These are phyloP conservation scores for Dioscorea dumetorum DNA, from an alignment of 106 monocot genomes.

Conservation along the genomic window DNA sequence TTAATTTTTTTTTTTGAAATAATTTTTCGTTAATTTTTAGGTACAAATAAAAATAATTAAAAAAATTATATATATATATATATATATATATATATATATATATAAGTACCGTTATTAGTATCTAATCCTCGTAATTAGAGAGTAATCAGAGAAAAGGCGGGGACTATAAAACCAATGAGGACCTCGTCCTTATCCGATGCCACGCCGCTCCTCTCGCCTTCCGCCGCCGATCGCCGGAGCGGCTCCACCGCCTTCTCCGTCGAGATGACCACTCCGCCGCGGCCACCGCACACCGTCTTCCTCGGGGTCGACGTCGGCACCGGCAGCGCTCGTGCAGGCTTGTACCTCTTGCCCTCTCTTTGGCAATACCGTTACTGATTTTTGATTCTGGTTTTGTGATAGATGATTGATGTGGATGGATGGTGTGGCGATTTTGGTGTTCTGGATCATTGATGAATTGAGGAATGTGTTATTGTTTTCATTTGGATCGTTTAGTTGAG, in stretches of 20 bases:
- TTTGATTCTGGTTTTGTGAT: not conserved
- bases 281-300: conserved; percentile 31
- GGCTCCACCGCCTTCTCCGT: conserved; percentile 1
- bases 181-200: conserved; percentile 4
- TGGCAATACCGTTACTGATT: too few relatives aligned
- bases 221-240: conserved; percentile 2
- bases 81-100: not conserved
- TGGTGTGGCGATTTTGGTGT: not conserved
- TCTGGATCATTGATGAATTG: too few relatives aligned
- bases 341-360: not conserved
- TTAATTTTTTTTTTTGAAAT: too few relatives aligned
- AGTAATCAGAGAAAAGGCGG: not conserved
- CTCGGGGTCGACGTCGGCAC: conserved; percentile 99
- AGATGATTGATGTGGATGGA: not conserved
- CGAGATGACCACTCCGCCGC: conserved; percentile 23
- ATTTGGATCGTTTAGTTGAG: too few relatives aligned
- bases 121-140: not conserved
- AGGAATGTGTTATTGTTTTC: too few relatives aligned
- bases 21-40: too few relatives aligned
- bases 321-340: conserved; percentile 94
- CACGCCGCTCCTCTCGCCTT: conserved; percentile 1
- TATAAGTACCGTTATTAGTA: not conserved
- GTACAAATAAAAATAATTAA: too few relatives aligned
- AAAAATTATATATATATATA: too few relatives aligned
- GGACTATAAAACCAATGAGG: not conserved